Evolutionary conservation across 768 basidiomycete genomes (phyloP), one percentile per base, ranked within the genome.

Genomic region (Amanita thiersii): DNA sequence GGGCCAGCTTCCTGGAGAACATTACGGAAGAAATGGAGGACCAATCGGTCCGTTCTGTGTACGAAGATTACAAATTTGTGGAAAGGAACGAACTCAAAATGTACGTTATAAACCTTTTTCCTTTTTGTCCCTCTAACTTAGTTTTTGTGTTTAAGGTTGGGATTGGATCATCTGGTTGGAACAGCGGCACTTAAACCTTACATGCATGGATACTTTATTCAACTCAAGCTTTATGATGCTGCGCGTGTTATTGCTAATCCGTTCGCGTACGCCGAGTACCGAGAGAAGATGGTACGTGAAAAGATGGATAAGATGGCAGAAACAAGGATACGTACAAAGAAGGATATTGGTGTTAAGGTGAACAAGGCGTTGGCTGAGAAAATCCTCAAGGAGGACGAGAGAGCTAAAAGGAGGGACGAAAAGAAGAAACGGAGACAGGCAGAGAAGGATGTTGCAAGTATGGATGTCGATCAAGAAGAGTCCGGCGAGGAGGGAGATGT

Each of bases 161-260:
- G 92, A n/a, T 63, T 99, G 57, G 86, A 92, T 50, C 90, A 94
- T 58, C 87, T 99, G 52, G 67, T 96, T 49, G 96, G 96, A 38
- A 94, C 93, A 4, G 81, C 91, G 15, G 80, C 86, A 12, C 86
- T 98, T 70, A 94, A 94, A 61, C 96, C 96, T 3, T 99, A 98
- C 64, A 97, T 99, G 94, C 96, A 99, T 61, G 96, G 96, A 31
- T 98, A 93, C 77, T 98, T 99, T 68, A 63, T 97, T 48, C 88
- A 92, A 3, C 80, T 98, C 63, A 89, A 91, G 54, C 77, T 98
- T 4, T 98, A 98, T 66, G 89, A 93, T 52, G 85, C 93, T 38
- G 96, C 96, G 1, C 82, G 93, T 23, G 75, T 94, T 49, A 92
- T 98, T 50, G 84, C 91, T 43, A 97, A 98, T 65, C 96, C 96